Base-by-base conservation (phyloP, 176 grass and related monocot species). In the Pharus latifolius region DNA sequence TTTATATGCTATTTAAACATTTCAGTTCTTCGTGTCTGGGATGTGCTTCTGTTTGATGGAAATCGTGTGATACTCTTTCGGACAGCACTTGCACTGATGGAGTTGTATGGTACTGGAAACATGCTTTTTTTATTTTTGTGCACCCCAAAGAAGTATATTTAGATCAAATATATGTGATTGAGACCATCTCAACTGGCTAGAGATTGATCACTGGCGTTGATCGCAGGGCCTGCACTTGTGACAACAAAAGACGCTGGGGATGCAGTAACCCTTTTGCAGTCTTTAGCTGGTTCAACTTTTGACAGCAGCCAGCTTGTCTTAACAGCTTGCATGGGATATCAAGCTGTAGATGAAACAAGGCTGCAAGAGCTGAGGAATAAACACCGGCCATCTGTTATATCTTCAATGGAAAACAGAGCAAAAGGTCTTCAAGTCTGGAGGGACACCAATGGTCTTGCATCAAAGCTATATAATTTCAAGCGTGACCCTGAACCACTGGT, bases 191-290 rank as follows among this genome's bases (percentile, higher is more conserved):
- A 29, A 3, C 49, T 31, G 24, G 29, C 15, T 64, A 19, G 61
- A 75, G 43, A 56, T 62, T 82, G 58, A 65, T 41, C 22, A 55
- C 48, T 49, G 10, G 10, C 74, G 35, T 38, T 69, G 14, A 51
- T 63, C 77, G 54, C 64, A 99, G 96, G 96, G 78, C 96, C 96
- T 72, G 90, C 96, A 65, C 91, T 94, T 56, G 90, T 94, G 17
- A 99, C 96, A 58, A 91, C 96, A 50, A 94, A 86, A 71, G 95
- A 99, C 78, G 87, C 96, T n/a, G 95, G 96, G 63, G 96, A 99
- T 79, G 96, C 96, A 66, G 80, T 99, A 58, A 94, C 96, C 22
- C 86, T 99, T 63, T 80, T 99, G 30, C 96, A 99, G 56, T 91
- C 96, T 67, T 86, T 99, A 76, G 84, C 90, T 55, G 90, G 90